Conservation (phyloP, 768 basidiomycete genomes). For the Gautieria morchelliformis region DNA sequence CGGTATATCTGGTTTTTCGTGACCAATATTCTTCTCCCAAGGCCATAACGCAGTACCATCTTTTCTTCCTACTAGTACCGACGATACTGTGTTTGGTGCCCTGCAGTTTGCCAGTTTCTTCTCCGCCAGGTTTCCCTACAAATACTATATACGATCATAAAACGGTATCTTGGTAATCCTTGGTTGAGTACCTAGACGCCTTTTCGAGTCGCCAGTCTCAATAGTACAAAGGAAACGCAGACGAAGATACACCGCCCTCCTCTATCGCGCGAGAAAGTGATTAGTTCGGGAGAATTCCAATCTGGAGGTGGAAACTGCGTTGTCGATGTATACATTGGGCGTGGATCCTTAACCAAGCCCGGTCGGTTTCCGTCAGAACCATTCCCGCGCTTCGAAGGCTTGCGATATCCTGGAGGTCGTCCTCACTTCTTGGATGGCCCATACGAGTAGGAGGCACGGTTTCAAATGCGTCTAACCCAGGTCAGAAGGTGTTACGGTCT, state of each 20-base stretch:
- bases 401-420: background rate
- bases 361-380: background rate
- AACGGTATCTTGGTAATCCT: background rate
- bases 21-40: slow-evolving; percentile 2
- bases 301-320: background rate
- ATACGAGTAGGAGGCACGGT: background rate
- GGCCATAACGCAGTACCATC: slow-evolving; percentile 2
- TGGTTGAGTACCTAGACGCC: slow-evolving; percentile 2
- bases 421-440: background rate
- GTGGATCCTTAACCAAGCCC: background rate
- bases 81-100: background rate
- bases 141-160: background rate
- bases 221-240: background rate
- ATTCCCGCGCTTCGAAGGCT: background rate
- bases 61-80: slow-evolving; percentile 3
- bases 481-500: background rate
- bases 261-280: background rate
- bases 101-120: background rate
- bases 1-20: background rate
- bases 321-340: background rate
- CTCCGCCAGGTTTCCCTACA: background rate
- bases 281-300: background rate
- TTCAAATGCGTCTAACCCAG: background rate
- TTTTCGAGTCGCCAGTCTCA: background rate
- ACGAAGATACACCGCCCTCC: background rate